These are phyloP conservation scores for Ceratocystis colombiana DNA, from an alignment of 2,329 filamentous ascomycete genomes.

Conservation along the genomic window DNA sequence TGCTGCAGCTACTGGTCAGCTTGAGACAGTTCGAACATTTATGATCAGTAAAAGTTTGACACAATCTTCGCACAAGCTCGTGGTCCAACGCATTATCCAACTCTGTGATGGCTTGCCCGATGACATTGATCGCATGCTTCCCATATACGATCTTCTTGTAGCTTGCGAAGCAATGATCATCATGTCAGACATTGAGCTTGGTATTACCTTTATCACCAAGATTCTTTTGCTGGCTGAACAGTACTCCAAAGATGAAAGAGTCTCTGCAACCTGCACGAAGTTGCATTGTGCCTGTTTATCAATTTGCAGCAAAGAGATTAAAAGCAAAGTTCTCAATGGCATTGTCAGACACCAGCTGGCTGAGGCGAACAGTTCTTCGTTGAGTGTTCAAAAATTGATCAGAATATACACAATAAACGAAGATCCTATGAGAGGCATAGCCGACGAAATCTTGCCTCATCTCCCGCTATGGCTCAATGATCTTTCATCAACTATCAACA, in stretches of 20 bases:
- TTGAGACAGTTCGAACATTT: slow-evolving; percentile 24
- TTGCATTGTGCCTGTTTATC: background rate
- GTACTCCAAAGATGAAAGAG: background rate
- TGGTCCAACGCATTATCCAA: background rate
- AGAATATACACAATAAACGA: slow-evolving; percentile 35
- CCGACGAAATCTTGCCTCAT: slow-evolving; percentile 33
- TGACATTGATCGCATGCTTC: background rate
- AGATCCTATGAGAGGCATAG: background rate
- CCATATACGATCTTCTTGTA: background rate
- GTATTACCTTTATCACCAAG: background rate
- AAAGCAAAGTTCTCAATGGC: background rate
- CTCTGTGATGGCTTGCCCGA: background rate
- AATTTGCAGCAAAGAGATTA: background rate
- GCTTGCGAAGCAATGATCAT: background rate
- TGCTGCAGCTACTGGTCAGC: slow-evolving; percentile 32
- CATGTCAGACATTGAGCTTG: background rate
- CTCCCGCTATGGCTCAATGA: slow-evolving; percentile 56
- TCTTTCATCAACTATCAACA: slow-evolving; percentile 37
- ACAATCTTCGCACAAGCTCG: background rate
- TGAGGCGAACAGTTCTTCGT: background rate
- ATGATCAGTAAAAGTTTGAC: slow-evolving; percentile 29
- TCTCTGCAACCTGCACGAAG: background rate
- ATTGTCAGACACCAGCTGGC: background rate
- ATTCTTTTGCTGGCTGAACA: slow-evolving; percentile 11
- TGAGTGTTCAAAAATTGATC: background rate